Base-by-base conservation (phyloP, 208 protist genomes). In the Wallacemonas sp. region DNA sequence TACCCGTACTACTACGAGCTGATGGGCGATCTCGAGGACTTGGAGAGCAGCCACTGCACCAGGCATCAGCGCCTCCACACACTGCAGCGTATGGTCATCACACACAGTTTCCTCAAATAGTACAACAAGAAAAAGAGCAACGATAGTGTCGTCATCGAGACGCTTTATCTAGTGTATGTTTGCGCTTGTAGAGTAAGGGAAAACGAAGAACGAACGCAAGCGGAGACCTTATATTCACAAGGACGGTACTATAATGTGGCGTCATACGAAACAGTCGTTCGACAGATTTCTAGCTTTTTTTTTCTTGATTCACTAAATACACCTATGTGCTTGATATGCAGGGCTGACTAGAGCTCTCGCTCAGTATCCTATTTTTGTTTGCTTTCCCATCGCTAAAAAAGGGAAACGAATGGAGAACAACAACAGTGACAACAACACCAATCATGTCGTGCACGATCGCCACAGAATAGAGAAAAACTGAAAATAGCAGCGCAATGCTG, bases 11-110 rank as follows among this genome's bases (percentile, higher is more conserved):
- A 78, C 19, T 70, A 73, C 41, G 81, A 85, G 61, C 67, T 93
- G 19, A 49, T 93, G 39, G 76, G 83, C 41, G 86, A 92, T 62
- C 63, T 91, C 26, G 85, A 93, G 14, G 76, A 88, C 55, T 68
- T 93, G 44, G 82, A 93, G 60, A 81, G 76, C 54, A 68, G 73
- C 61, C 74, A 75, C 34, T 73, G 68, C 43, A 69, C 83, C 19
- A 72, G 84, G 8, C 67, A 69, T 17, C 76, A 90, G 64, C 74
- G 82, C 1, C 52, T 91, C 30, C 61, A 77, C 1, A 86, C 80
- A 1, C 44, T 93, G 52, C 61, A 87, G 23, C 79, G 84, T 16
- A 95, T 95, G 85, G 61, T 68, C n/a, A 36, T 54, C 17, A 88
- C 72, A 12, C 82, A 93, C 60, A 36, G 33, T n/a, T 83, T 83